Percentiles rank a stretch among this genome's conserved stretches.
Evolutionary conservation across 202 grass and related monocot species (phyloP).

Genomic region (Zizania palustris): DNA sequence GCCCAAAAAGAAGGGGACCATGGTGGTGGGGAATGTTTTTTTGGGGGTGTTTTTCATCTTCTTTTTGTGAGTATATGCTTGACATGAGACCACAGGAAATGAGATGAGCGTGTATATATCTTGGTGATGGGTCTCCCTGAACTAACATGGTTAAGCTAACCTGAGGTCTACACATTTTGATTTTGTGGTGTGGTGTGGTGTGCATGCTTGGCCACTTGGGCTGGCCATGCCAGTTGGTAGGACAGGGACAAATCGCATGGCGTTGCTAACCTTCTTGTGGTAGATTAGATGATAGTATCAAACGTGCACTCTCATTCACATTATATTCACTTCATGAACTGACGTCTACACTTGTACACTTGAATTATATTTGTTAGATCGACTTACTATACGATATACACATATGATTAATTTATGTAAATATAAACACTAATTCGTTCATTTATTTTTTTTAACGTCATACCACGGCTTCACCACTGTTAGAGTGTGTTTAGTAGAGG

Average conservation of each 20-base stretch:
- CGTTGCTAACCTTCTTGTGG: not conserved
- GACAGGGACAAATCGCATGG: slow-evolving; percentile 16
- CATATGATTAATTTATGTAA: too few species aligned
- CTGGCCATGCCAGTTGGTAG: slow-evolving; percentile 21
- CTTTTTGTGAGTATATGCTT: slow-evolving; percentile 4
- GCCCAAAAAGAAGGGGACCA: not conserved
- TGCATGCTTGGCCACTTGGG: not conserved
- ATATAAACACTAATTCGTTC: too few species aligned
- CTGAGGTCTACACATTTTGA: not conserved
- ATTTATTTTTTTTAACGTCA: too few species aligned
- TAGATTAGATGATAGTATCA: not conserved
- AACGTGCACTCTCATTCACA: too few species aligned
- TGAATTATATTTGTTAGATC: too few species aligned
- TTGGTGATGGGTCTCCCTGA: slow-evolving; percentile 33
- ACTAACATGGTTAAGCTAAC: slow-evolving; percentile 25
- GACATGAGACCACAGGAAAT: not conserved
- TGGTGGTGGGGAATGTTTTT: not conserved
- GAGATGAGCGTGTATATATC: not conserved
- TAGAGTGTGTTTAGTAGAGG: too few species aligned
- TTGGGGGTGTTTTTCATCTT: not conserved
- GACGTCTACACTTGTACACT: too few species aligned
- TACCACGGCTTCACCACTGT: too few species aligned
- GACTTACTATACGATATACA: too few species aligned
- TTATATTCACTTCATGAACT: too few species aligned
- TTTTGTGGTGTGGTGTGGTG: not conserved